Percentiles rank a stretch among this genome's conserved stretches.
These are phyloP conservation scores for Tubosaeta brunneosetosa DNA, from an alignment of 768 basidiomycete genomes.

Conservation along the genomic window DNA sequence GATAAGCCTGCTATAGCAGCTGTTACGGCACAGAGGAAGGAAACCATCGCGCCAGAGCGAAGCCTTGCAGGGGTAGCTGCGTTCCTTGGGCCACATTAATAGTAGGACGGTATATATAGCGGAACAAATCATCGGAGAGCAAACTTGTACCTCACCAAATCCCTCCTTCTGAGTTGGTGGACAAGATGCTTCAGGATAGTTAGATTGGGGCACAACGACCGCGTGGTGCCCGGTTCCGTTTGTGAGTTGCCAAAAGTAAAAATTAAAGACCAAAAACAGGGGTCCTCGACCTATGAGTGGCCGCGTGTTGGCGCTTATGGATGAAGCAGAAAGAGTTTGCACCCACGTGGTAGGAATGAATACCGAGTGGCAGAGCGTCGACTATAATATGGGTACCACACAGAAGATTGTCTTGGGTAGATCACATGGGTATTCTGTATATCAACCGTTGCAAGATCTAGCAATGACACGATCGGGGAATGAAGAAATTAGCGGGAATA, in stretches of 20 bases:
- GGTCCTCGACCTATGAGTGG: not conserved
- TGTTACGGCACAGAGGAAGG: not conserved
- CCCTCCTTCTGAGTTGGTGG: not conserved
- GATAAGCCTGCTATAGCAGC: constrained; percentile 1
- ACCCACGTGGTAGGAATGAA: not conserved
- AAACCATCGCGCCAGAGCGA: not conserved
- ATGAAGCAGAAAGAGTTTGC: not conserved
- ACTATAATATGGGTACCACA: not conserved
- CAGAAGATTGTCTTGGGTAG: not conserved
- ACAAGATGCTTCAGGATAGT: not conserved
- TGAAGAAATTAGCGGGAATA: not conserved
- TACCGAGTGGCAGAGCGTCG: not conserved
- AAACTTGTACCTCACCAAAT: not conserved
- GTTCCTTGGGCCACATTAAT: not conserved
- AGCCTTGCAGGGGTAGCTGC: not conserved
- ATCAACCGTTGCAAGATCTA: not conserved
- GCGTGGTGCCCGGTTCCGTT: not conserved
- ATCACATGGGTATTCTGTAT: not conserved
- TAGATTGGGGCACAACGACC: not conserved
- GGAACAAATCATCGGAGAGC: not conserved
- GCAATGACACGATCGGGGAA: not conserved
- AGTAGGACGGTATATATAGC: constrained; percentile 15
- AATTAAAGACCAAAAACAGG: not conserved
- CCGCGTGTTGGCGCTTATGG: not conserved
- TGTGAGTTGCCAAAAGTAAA: not conserved